phyloP scores from a whole-genome alignment of 78 protist species.

The Dictyostelium capitatum region DNA sequence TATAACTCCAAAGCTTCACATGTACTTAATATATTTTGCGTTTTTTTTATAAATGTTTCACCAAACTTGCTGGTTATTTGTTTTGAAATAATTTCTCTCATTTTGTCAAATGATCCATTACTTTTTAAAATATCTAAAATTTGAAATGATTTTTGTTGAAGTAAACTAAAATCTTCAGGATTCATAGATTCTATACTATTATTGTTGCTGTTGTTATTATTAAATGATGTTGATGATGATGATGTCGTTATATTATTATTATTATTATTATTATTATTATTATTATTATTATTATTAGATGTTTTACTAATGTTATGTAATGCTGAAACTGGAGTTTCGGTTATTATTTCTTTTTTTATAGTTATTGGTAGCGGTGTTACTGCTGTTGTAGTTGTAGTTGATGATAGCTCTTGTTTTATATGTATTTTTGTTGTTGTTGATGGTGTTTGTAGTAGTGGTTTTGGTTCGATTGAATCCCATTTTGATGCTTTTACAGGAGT shows the following conservation, averaged over 20 bases:
- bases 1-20: slow-evolving; percentile 13
- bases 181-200: slow-evolving; percentile 14
- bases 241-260: too few species aligned
- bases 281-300: not conserved
- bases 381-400: not conserved
- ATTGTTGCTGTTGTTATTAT: not conserved
- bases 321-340: too few species aligned
- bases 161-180: slow-evolving; percentile 12
- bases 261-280: not conserved
- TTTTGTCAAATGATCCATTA: slow-evolving; percentile 69
- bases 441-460: not conserved
- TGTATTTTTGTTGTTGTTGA: not conserved
- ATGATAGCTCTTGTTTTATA: not conserved
- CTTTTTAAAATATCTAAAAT: slow-evolving; percentile 44
- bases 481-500: not conserved
- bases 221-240: not conserved
- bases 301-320: too few species aligned
- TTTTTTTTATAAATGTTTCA: slow-evolving; percentile 1
- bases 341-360: too few species aligned
- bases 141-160: slow-evolving; percentile 59
- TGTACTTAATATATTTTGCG: not conserved
- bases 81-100: slow-evolving; percentile 47
- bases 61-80: not conserved
- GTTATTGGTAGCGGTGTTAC: not conserved
- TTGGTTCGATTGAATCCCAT: not conserved